Evolutionary conservation across 2,329 filamentous ascomycete genomes (phyloP), one percentile per base, ranked within the genome.

Genomic region (Bipolaris cookei): DNA sequence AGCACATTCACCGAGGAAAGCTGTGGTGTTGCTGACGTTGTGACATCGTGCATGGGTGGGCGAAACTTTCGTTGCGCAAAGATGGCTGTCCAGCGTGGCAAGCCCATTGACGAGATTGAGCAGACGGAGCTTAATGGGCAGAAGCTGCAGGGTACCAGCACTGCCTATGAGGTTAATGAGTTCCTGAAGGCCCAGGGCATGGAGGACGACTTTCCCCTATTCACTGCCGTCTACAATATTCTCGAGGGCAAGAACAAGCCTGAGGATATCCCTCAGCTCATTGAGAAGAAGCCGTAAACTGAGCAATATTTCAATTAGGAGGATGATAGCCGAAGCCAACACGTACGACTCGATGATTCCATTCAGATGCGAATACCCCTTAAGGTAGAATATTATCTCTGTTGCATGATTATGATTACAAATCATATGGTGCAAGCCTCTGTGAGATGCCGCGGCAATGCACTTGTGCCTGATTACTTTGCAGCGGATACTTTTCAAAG

Each of bases 1-100:
- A 86, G 85, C 55, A 99, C 95, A 0, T 98, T 99, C 76, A 98
- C 94, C n/a, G 92, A 97, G 74, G 92, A 97, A 76, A 96, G 91
- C 67, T 93, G 92, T 21, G 95, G 95, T 65, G 92, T 98, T 37
- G 95, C 95, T 25, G 95, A 99, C 78, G 81, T 99, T 65, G 96
- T 99, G 73, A 98, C 95, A 1, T 95, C 90, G 54, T 98, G 92
- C 79, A 91, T 88, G 50, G 92, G 92, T 61, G 95, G 95, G 11
- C 86, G 95, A 59, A 99, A 99, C 80, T 96, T 95, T 82, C 88
- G 91, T 55, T 98, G 94, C 77, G 94, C 95, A 47, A 96, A 90
- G 83, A 88, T 93, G 82, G 88, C 91, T 23, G 86, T 97, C 30
- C 86, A 93, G 80, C 87, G 89, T 71, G 89, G 90, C 28, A 83